phyloP scores from a whole-genome alignment of 2,329 filamentous ascomycete species.

The Hymenoscyphus infarciens region DNA sequence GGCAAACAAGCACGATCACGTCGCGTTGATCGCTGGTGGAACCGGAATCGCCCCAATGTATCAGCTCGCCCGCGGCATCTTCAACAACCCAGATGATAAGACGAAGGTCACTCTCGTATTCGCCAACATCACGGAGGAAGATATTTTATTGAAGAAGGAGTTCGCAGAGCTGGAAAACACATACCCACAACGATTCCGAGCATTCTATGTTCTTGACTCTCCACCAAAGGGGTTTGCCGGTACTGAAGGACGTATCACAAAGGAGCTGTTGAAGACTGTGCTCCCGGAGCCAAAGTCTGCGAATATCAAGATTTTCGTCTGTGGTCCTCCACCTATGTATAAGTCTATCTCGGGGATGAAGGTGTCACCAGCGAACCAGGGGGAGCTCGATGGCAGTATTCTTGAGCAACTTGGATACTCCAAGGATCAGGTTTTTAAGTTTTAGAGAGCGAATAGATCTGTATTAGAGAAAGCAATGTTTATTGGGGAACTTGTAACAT shows the following conservation, averaged over 20 bases:
- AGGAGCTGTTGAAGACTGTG: conserved; percentile 92
- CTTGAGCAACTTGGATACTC: conserved; percentile 80
- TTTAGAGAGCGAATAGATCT: conserved; percentile 48
- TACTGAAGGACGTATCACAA: conserved; percentile 76
- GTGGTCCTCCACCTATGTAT: conserved; percentile 88
- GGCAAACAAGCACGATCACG: conserved; percentile 89
- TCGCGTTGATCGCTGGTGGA: conserved; percentile 84
- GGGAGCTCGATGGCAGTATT: conserved; percentile 70
- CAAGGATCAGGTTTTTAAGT: conserved; percentile 95
- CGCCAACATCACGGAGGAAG: conserved; percentile 83
- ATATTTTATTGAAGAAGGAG: conserved; percentile 88
- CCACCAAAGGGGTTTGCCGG: conserved; percentile 74
- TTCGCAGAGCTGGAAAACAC: conserved; percentile 86
- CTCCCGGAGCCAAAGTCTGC: conserved; percentile 87
- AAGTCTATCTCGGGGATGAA: conserved; percentile 88
- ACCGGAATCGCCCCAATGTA: conserved; percentile 98
- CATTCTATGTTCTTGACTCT: conserved; percentile 90
- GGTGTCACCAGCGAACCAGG: conserved; percentile 90
- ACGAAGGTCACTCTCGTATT: conserved; percentile 96
- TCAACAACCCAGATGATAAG: conserved; percentile 94
- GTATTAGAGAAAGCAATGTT: background rate
- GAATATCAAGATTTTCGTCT: conserved; percentile 96
- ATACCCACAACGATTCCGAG: conserved; percentile 90
- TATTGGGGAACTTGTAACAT: background rate
- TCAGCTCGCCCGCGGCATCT: conserved; percentile 86